Base-by-base conservation (phyloP, 2,329 filamentous ascomycete species). In the Tolypocladium sp. region DNA sequence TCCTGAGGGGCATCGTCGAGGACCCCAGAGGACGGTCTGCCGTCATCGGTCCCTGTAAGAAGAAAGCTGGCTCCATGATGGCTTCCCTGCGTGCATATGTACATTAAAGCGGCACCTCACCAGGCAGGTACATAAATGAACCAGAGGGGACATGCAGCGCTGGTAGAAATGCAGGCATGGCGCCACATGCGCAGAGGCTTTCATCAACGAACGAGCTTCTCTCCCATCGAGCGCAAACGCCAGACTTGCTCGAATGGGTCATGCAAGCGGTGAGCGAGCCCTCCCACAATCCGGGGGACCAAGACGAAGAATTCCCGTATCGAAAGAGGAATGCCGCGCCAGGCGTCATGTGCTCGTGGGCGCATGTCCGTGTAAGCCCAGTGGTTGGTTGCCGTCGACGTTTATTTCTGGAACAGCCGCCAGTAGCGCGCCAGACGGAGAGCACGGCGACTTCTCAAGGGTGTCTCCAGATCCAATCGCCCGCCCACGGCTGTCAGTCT, bases 341-440 rank as follows among this genome's bases (percentile, higher is more conserved):
- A 17, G n/a, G 54, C 44, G 62, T 63, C 62, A 63, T 63, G 63
- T 61, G 63, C 54, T 52, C 41, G 27, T 30, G 37, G 15, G 57
- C 40, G 58, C 57, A 62, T 56, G 57, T 60, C 51, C 56, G 59
- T 62, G 60, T 59, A 63, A 57, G 59, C 54, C 35, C 57, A 54
- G 22, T 63, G 60, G 68, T 69, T 69, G 68, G 68, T 51, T 58
- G 49, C 56, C 35, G 60, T 56, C 52, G 57, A 37, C 9, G 57
- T 62, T 55, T 63, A 69, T 70, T 70, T 71, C 67, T 70, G 67
- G 68, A 67, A 70, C 64, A 71, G 66, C 69, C 70, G 70, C 70
- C 67, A 63, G 68, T 70, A 68, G 68, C 70, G 70, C 69, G 65
- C 55, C 58, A 57, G 55, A 56, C 42, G 59, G 57, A 58, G 20